Evolutionary conservation across 345 rosid genomes (phyloP), one percentile per base, ranked within the genome.

Genomic region (Raphanus raphanistrum): DNA sequence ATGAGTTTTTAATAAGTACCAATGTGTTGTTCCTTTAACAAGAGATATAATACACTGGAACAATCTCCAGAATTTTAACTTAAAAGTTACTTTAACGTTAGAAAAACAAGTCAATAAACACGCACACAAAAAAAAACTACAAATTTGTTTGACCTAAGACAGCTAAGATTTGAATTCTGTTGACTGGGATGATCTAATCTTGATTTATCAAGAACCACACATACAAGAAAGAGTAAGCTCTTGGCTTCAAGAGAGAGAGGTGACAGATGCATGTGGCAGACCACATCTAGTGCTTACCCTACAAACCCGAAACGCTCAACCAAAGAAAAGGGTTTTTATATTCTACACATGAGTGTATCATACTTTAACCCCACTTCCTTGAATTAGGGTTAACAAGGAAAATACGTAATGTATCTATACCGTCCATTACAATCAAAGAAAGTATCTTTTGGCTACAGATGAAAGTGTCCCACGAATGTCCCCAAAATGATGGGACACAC

Each of bases 391-490:
- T 35, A 74, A 81, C 4, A 78, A 41, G 76, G 57, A 6, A 50
- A 48, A 4, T 50, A 15, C 17, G 16, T 29, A 72, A 76, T 63
- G 32, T 55, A 89, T 86, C 82, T 76, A 48, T 77, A 81, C 89
- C 90, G 82, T 89, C 48, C 71, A 61, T 25, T 21, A 28, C 65
- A 17, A 45, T 41, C 58, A 70, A 79, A 69, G 67, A 62, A 74
- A 74, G 74, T 69, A 41, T 66, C 65, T 77, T 78, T 82, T 84
- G 84, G 71, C 79, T 87, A 86, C 86, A 89, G 91, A 90, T 88
- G 80, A 80, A 63, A 78, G 78, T 94, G 97, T 87, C 97, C 88
- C 86, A 71, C 79, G 28, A 48, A 84, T 91, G 98, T 91, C 92
- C 90, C 96, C 92, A 82, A 8, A 76, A 58, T 66, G 78, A 73